phyloP scores from a whole-genome alignment of 78 protist genomes.

The Dictyostelium discoideum region dicty_2.7 NC_007088.5:6991501-6992000 shows the following conservation, averaged over 20 bases:
- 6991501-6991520: constrained; percentile 25
- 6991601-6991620: background rate
- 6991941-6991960: constrained; percentile 21
- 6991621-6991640: background rate
- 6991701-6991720: background rate
- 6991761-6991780: background rate
- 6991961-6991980: background rate
- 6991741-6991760: background rate
- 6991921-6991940: constrained; percentile 47
- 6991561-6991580: constrained; percentile 15
- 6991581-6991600: constrained; percentile 54
- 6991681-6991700: background rate
- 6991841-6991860: constrained; percentile 16
- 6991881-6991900: constrained; percentile 22
- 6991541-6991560: constrained; percentile 14
- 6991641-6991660: background rate
- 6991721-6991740: background rate
- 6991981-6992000: background rate
- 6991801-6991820: background rate
- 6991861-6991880: constrained; percentile 29
- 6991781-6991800: background rate
- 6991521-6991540: constrained; percentile 64
- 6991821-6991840: background rate
- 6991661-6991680: background rate
- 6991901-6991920: constrained; percentile 25